These are phyloP conservation scores for Dendrobium officinale DNA, from an alignment of 106 monocot species.

Conservation along the genomic window DNA sequence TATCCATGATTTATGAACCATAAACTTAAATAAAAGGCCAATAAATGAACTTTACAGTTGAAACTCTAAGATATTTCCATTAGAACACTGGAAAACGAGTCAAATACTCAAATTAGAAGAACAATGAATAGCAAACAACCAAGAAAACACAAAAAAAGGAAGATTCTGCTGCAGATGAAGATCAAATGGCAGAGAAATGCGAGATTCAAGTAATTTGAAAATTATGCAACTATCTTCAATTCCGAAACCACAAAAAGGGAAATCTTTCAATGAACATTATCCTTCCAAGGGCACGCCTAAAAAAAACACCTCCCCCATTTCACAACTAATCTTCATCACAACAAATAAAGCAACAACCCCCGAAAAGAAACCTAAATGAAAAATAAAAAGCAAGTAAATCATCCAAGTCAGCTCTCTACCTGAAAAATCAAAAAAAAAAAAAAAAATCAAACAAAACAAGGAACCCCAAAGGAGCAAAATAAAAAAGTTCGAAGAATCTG, in stretches of 20 bases:
- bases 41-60: neutral
- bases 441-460: neutral
- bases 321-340: too few relatives aligned
- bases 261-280: too few relatives aligned
- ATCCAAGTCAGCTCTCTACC: neutral
- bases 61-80: neutral
- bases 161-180: neutral
- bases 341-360: neutral
- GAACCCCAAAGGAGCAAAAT: neutral
- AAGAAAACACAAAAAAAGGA: neutral
- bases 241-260: neutral
- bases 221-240: neutral
- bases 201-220: neutral
- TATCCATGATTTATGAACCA: neutral
- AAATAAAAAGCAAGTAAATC: neutral
- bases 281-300: too few relatives aligned
- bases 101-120: neutral
- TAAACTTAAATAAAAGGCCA: neutral
- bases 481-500: neutral
- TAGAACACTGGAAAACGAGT: neutral
- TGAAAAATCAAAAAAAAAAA: too few relatives aligned
- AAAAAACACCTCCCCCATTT: too few relatives aligned
- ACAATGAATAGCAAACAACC: neutral
- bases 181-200: neutral
- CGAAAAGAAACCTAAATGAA: neutral